phyloP scores from a whole-genome alignment of 2,329 filamentous ascomycete genomes.

The Coniochaeta prunicola region DNA sequence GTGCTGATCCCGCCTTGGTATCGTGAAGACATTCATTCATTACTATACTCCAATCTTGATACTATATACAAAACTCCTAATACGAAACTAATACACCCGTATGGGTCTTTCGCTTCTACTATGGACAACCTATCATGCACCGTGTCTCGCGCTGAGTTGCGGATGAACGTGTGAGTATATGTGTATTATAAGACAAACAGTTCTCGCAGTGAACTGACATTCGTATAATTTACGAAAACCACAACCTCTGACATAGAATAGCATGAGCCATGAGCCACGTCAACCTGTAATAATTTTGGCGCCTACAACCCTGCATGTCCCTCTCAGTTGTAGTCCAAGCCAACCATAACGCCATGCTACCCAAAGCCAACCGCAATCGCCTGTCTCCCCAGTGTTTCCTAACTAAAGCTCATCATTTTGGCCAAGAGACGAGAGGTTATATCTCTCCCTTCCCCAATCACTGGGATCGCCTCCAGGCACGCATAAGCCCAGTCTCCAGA shows the following conservation, averaged over 20 bases:
- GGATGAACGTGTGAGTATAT: not conserved
- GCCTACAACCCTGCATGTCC: not conserved
- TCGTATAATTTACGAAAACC: not conserved
- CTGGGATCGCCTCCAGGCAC: conserved; percentile 69
- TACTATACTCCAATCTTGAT: not conserved
- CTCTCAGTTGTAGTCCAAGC: not conserved
- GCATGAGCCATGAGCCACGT: too few relatives aligned
- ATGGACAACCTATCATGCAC: not conserved
- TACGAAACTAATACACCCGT: not conserved
- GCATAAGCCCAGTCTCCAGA: conserved; percentile 87
- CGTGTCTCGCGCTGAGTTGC: not conserved
- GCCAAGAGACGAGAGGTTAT: conserved; percentile 14
- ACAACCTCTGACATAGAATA: not conserved
- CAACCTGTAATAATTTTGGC: too few relatives aligned
- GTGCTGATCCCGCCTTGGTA: not conserved
- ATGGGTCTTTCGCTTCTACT: not conserved
- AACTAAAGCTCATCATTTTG: not conserved
- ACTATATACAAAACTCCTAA: not conserved
- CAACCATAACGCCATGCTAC: not conserved
- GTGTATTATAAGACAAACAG: too few relatives aligned
- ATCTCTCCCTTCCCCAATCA: conserved; percentile 53
- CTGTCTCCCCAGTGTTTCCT: not conserved
- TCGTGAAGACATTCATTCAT: not conserved
- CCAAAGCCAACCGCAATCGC: not conserved
- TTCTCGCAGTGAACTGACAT: too few relatives aligned